Evolutionary conservation across 148 eudicot species (phyloP).

Genomic region (Pouteria glomerata): DNA sequence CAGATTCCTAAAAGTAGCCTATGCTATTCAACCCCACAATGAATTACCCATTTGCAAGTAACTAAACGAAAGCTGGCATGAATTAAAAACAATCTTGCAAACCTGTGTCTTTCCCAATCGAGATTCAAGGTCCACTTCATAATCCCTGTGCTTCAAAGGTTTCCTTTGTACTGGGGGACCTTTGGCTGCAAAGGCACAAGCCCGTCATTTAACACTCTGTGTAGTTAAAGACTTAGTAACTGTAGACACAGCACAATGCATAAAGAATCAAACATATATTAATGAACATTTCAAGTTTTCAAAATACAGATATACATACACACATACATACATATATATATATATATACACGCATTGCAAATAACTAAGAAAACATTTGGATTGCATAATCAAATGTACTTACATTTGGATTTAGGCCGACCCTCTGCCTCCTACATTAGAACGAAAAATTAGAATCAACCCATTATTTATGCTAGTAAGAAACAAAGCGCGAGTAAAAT

Average conservation of each 20-base stretch:
- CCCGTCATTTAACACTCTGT: background rate
- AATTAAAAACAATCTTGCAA: constrained; percentile 1
- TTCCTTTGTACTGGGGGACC: constrained; percentile 92
- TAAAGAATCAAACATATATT: background rate
- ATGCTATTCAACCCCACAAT: background rate
- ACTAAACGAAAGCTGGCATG: background rate
- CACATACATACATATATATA: no score
- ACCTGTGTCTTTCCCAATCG: constrained; percentile 99
- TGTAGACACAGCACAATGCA: background rate
- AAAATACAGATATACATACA: background rate
- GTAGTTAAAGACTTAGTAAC: background rate
- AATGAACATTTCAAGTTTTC: background rate
- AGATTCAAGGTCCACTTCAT: constrained; percentile 97
- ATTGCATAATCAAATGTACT: constrained; percentile 13
- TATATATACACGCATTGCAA: no score
- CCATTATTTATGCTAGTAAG: background rate
- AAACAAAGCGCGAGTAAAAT: background rate
- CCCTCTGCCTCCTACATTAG: constrained; percentile 54
- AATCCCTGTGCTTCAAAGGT: constrained; percentile 95
- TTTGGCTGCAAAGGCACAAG: constrained; percentile 54
- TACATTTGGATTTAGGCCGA: constrained; percentile 59
- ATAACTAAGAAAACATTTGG: background rate
- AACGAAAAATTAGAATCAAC: background rate
- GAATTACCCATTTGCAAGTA: background rate
- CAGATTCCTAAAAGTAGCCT: background rate